A percentile compares a stretch with the other conserved stretches of the same genome.
phyloP scores from a whole-genome alignment of 768 basidiomycete genomes.

The Asterophora parasitica region DNA sequence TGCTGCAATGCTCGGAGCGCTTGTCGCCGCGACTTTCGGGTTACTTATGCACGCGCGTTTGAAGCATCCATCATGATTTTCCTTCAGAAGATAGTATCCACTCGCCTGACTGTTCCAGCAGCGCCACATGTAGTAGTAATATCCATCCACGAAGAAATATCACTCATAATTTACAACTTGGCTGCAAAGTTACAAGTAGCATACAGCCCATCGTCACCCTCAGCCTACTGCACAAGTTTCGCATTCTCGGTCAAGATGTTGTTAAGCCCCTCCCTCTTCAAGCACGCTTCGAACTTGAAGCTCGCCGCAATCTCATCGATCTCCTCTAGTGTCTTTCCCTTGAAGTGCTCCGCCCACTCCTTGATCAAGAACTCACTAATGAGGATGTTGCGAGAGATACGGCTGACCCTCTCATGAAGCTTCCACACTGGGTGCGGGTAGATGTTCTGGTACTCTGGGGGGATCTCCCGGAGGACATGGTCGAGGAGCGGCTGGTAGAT shows the following conservation, averaged over 20 bases:
- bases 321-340: conserved; percentile 52
- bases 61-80: background rate
- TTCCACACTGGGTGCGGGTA: conserved; percentile 68
- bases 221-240: conserved; percentile 21
- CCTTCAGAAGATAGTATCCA: no score
- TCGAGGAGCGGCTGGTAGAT: conserved; percentile 64
- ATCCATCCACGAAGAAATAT: no score
- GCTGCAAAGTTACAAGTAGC: no score
- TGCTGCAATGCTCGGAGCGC: conserved; percentile 1
- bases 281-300: conserved; percentile 67
- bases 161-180: no score
- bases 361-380: conserved; percentile 65
- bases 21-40: conserved; percentile 8
- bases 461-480: conserved; percentile 55
- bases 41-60: conserved; percentile 1
- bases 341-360: conserved; percentile 72
- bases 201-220: no score
- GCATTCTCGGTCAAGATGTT: conserved; percentile 43
- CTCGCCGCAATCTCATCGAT: conserved; percentile 72
- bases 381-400: conserved; percentile 63
- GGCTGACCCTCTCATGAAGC: conserved; percentile 45
- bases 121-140: no score
- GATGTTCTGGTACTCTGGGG: conserved; percentile 43
- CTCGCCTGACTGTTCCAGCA: no score
- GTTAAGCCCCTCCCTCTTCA: conserved; percentile 65